Evolutionary conservation across 78 protist species (phyloP), one percentile per base, ranked within the genome.

Genomic region (Reticulomyxa filosa): DNA sequence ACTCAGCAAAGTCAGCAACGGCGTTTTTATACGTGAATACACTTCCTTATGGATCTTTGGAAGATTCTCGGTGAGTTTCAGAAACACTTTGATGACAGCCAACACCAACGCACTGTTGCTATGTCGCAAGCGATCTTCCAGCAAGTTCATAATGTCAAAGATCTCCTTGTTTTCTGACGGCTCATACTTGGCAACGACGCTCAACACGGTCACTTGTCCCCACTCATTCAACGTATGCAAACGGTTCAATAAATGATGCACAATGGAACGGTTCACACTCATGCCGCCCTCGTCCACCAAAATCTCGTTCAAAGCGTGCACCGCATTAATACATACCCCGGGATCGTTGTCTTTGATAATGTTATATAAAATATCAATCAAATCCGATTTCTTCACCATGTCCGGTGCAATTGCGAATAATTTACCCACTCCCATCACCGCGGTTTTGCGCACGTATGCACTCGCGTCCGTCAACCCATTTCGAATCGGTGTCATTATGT

Each of bases 371-470:
- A 11, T 61, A 33, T 75, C 72, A 17, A 76, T 62, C 4, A 74
- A 0, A 34, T 39, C 29, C n/a, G 4, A 1, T 17, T 69, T 80
- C 0, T 35, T 36, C 30, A 50, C 11, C 22, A 56, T 6, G 26
- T 26, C 65, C 59, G 59, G 59, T 22, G 59, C 26, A 32, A 55
- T 55, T 8, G 34, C 42, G 11, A 4, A 1, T 3, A 4, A 11
- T 17, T 11, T 48, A 17, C 11, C 59, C 32, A 46, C 34, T 6
- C 84, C 81, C 23, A 89, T 26, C 25, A 79, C 84, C 1, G 95
- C 94, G 3, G 87, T 85, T 39, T 78, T 80, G 32, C 98, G 77
- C 36, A 92, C 98, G 39, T 92, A 92, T 5, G 85, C 59, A 22
- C 67, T 32, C 3, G 62, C 17, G 53, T 92, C 98, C 0, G 25